Base-by-base conservation (phyloP, 2,329 filamentous ascomycete species). In the Ceratocystis harringtonii region DNA sequence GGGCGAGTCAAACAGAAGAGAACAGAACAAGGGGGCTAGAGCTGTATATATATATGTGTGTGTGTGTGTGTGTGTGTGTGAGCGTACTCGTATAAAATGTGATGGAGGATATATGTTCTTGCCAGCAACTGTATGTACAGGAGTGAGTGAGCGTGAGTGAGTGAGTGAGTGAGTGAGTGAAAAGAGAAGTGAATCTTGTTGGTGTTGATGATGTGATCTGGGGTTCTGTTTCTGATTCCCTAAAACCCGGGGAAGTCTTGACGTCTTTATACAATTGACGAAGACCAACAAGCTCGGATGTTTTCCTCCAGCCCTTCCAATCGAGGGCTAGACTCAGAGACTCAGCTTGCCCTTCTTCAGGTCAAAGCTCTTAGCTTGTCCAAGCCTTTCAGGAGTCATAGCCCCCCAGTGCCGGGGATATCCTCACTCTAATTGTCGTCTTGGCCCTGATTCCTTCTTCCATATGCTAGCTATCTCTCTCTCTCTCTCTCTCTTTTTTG, bases 111-210 rank as follows among this genome's bases (percentile, higher is more conserved):
- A 15, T 15, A 41, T 15, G 36, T 41, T 10, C 36, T 41, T 41
- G 3, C 36, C 2, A 41, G 1, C 36, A 41, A 12, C 36, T 41
- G 36, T 41, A 41, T 41, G 36, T 15, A 41, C 28, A 28, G 28
- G 28, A 48, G 45, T 12, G 25, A 50, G 62, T 63, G 1, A 62
- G 19, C 5, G 61, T 25, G n/a, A n/a, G 19, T 64, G 10, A 30
- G 62, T 72, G 19, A 48, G 8, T 36, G 32, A 43, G 45, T 6
- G 5, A 17, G 41, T 63, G 3, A 45, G 19, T 28, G 41, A 45
- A 15, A 30, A 32, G 12, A 25, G 28, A 65, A 10, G 15, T 57
- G 22, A 17, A 8, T 32, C 12, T 12, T 28, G 25, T n/a, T 57
- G 3, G 15, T 57, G n/a, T 57, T 57, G 52, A 30, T 57, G 25